Evolutionary conservation across 345 rosid genomes (phyloP).

Genomic region (Rhodamnia argentea): DNA sequence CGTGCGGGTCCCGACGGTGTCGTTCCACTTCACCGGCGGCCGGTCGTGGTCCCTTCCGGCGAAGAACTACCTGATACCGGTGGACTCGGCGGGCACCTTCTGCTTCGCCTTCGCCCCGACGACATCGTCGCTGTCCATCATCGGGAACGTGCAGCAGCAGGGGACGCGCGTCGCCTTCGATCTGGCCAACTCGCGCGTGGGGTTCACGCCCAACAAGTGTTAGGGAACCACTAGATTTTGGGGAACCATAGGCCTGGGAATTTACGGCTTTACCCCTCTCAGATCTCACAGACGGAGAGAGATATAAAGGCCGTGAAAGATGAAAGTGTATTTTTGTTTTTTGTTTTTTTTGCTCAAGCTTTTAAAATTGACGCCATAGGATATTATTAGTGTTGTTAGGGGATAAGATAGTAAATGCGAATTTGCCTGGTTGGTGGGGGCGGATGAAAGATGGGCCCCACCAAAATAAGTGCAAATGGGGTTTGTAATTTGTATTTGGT

Average conservation of each 20-base stretch:
- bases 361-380: not conserved
- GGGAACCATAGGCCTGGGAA: not conserved
- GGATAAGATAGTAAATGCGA: not conserved
- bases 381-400: not conserved
- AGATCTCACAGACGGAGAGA: not conserved
- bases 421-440: not conserved
- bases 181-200: constrained; percentile 49
- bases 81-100: constrained; percentile 57
- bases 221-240: constrained; percentile 5
- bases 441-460: constrained; percentile 2
- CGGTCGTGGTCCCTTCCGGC: constrained; percentile 53
- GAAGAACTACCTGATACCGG: constrained; percentile 69
- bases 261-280: not conserved
- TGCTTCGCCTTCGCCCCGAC: constrained; percentile 98
- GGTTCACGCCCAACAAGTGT: constrained; percentile 60
- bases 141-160: constrained; percentile 96
- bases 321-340: not conserved
- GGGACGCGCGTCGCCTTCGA: constrained; percentile 86
- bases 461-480: constrained; percentile 3
- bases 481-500: not conserved
- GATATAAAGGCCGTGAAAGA: not conserved
- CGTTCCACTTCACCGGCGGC: constrained; percentile 58
- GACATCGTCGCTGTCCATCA: constrained; percentile 65
- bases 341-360: not conserved
- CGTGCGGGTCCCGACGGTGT: constrained; percentile 71